Percentiles rank a stretch among this genome's conserved stretches.
Evolutionary conservation across 148 eudicot genomes (phyloP).

Genomic region (Diospyros lotus): DNA sequence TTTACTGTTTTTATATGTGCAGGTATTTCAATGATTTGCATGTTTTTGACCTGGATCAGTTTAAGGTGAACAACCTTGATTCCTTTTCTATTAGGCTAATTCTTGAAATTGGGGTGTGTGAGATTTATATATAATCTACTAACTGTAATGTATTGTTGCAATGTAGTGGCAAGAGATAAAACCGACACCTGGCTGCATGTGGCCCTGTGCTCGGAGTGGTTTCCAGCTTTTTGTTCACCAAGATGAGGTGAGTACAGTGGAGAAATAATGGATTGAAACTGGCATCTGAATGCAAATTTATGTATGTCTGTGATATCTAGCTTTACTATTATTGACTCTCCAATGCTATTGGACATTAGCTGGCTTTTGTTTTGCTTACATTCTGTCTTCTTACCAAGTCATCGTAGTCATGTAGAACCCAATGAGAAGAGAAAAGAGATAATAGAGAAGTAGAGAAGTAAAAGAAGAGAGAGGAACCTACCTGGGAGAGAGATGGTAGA

Average conservation of each 20-base stretch:
- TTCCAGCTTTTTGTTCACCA: constrained; percentile 90
- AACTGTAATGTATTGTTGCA: constrained; percentile 16
- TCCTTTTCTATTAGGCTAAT: constrained; percentile 1
- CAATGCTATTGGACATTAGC: background rate
- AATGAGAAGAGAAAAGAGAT: too few species aligned
- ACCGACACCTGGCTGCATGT: constrained; percentile 79
- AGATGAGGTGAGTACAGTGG: constrained; percentile 64
- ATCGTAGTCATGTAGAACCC: too few species aligned
- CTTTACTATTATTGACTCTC: background rate
- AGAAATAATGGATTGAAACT: background rate
- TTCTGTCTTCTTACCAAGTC: background rate
- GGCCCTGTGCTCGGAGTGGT: constrained; percentile 97
- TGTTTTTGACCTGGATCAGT: constrained; percentile 91
- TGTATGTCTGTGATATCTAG: background rate
- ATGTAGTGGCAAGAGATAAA: constrained; percentile 96
- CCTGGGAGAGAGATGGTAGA: too few species aligned
- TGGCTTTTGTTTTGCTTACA: background rate
- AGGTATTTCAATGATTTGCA: constrained; percentile 93
- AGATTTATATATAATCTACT: background rate
- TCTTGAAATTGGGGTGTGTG: background rate
- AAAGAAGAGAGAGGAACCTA: too few species aligned
- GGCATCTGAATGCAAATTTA: background rate
- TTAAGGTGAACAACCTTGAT: constrained; percentile 52
- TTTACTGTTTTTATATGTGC: constrained; percentile 20
- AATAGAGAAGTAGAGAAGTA: too few species aligned